Evolutionary conservation across 1,139 yeast species (phyloP).

Genomic region (Pichia sp.): DNA sequence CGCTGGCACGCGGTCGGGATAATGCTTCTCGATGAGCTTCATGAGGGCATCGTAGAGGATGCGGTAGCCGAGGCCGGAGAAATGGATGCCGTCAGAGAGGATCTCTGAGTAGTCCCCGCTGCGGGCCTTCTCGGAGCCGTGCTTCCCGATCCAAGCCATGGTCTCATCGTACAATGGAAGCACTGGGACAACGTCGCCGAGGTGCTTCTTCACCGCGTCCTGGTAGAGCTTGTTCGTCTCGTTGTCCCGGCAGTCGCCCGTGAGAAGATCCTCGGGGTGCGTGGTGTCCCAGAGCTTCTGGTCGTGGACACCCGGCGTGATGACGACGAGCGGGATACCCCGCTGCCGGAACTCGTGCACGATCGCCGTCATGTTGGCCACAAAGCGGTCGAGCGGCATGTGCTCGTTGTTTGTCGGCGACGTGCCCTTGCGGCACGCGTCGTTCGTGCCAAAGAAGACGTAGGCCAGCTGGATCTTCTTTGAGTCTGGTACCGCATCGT

Average conservation of each 20-base stretch:
- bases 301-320: conserved; percentile 65
- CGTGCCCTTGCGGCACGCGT: conserved; percentile 38
- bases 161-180: conserved; percentile 43
- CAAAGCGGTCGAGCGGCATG: conserved; percentile 49
- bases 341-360: conserved; percentile 38
- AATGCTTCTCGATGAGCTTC: conserved; percentile 36
- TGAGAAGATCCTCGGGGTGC: conserved; percentile 29
- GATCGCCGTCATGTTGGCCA: conserved; percentile 43
- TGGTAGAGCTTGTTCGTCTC: conserved; percentile 45
- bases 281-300: conserved; percentile 34
- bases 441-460: conserved; percentile 77
- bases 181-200: conserved; percentile 45
- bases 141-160: conserved; percentile 13
- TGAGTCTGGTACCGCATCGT: conserved; percentile 33
- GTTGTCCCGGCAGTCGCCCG: conserved; percentile 39
- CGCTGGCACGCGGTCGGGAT: conserved; percentile 39
- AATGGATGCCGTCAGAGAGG: conserved; percentile 59
- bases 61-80: conserved; percentile 53
- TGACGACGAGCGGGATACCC: conserved; percentile 46
- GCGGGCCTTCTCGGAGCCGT: conserved; percentile 5
- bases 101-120: conserved; percentile 10
- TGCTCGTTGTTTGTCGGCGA: conserved; percentile 42
- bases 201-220: conserved; percentile 36
- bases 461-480: conserved; percentile 35
- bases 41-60: conserved; percentile 45